Evolutionary conservation across 2,329 filamentous ascomycete species (phyloP).

Genomic region (Ophidiomyces ophidiicola): DNA sequence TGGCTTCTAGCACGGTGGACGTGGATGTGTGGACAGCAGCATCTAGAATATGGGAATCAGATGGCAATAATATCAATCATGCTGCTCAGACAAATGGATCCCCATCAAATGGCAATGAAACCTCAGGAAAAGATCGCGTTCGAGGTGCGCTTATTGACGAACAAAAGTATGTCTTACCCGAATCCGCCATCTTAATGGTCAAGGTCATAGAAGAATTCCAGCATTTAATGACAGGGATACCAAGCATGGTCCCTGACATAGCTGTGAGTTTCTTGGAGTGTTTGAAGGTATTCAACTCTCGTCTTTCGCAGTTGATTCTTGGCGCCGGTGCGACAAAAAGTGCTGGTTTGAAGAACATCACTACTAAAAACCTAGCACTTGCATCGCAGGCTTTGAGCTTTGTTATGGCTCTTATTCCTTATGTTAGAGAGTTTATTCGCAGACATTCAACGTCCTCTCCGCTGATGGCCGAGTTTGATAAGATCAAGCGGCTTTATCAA

Average conservation of each 20-base stretch:
- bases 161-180: conserved; percentile 73
- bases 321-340: conserved; percentile 82
- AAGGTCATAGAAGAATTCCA: conserved; percentile 71
- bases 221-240: conserved; percentile 70
- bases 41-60: conserved; percentile 40
- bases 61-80: conserved; percentile 18
- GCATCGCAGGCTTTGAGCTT: conserved; percentile 84
- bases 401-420: conserved; percentile 72
- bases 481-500: conserved; percentile 67
- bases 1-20: conserved; percentile 48
- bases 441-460: conserved; percentile 50
- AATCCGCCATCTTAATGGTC: conserved; percentile 70
- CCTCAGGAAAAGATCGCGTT: conserved; percentile 46
- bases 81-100: conserved; percentile 30
- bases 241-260: conserved; percentile 77
- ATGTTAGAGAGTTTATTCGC: conserved; percentile 81
- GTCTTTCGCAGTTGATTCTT: conserved; percentile 89
- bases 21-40: conserved; percentile 43
- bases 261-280: conserved; percentile 70
- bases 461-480: conserved; percentile 76
- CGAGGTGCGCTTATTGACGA: conserved; percentile 68
- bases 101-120: conserved; percentile 22
- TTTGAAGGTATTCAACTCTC: conserved; percentile 86
- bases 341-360: conserved; percentile 90
- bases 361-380: conserved; percentile 83